Evolutionary conservation across 2,329 filamentous ascomycete genomes (phyloP).

Genomic region (Pezicula radicicola): DNA sequence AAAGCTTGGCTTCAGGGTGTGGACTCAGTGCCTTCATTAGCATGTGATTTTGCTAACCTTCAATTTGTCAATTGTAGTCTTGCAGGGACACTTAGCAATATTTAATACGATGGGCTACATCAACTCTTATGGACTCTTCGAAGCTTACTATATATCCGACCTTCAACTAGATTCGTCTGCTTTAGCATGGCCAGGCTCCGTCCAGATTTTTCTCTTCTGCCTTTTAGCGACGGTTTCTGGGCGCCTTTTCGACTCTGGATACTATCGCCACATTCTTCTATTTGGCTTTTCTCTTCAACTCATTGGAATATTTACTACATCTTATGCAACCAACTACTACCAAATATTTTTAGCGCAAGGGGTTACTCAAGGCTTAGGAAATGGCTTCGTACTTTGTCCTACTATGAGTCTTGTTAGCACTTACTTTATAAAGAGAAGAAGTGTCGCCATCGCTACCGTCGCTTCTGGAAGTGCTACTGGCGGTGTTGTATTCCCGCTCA

Average conservation of each 20-base stretch:
- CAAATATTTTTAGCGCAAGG: conserved; percentile 37
- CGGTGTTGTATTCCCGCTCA: conserved; percentile 41
- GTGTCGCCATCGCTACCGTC: conserved; percentile 31
- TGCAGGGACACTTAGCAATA: conserved; percentile 22
- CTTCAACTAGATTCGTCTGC: conserved; percentile 31
- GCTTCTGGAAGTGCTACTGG: conserved; percentile 33
- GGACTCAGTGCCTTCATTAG: not conserved
- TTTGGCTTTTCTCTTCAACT: conserved; percentile 10
- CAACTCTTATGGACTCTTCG: conserved; percentile 19
- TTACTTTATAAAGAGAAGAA: conserved; percentile 23
- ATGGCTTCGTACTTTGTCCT: conserved; percentile 34
- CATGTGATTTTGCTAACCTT: not conserved
- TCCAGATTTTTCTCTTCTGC: conserved; percentile 41
- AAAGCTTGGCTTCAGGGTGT: conserved; percentile 25
- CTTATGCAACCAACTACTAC: conserved; percentile 30
- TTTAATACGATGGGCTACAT: conserved; percentile 28
- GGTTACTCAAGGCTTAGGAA: conserved; percentile 32
- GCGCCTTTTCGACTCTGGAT: conserved; percentile 38
- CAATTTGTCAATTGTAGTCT: conserved; percentile 5
- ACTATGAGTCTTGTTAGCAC: conserved; percentile 28
- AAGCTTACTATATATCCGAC: conserved; percentile 34
- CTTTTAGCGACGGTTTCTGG: conserved; percentile 38
- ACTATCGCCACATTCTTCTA: conserved; percentile 24
- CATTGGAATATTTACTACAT: conserved; percentile 32
- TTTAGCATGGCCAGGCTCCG: conserved; percentile 43